Conservation (phyloP, 305 asterid genomes). For the Plantago coronopus region DNA sequence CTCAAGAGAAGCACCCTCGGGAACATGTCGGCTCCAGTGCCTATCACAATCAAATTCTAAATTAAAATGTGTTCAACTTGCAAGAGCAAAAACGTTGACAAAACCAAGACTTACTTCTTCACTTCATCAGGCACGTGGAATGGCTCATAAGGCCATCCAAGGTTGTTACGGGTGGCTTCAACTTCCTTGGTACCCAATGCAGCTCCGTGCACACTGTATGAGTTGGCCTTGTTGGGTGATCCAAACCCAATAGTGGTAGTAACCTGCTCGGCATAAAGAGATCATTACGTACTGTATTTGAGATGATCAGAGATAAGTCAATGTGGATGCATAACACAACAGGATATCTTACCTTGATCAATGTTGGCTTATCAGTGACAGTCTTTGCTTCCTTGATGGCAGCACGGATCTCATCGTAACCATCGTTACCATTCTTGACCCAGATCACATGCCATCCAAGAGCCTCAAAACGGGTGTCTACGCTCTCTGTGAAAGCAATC, state of each 20-base stretch:
- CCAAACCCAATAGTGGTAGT: conserved; percentile 46
- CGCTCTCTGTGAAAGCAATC: conserved; percentile 91
- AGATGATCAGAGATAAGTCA: background rate
- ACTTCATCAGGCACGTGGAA: conserved; percentile 99
- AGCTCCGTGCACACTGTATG: conserved; percentile 91
- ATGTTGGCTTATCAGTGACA: conserved; percentile 91
- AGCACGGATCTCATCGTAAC: conserved; percentile 96
- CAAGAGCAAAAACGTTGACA: background rate
- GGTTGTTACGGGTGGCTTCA: conserved; percentile 88
- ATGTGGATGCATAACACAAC: background rate
- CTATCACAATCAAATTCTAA: conserved; percentile 29
- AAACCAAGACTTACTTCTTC: conserved; percentile 48
- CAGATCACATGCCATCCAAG: conserved; percentile 86
- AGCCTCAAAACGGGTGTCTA: conserved; percentile 78
- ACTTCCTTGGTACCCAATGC: conserved; percentile 97
- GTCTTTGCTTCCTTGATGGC: conserved; percentile 97
- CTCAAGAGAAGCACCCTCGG: conserved; percentile 68
- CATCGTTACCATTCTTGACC: conserved; percentile 92
- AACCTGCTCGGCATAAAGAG: conserved; percentile 22
- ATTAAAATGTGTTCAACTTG: conserved; percentile 5
- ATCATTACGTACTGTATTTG: background rate
- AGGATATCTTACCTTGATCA: conserved; percentile 55
- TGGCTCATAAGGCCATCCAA: conserved; percentile 94
- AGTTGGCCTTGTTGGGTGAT: conserved; percentile 54
- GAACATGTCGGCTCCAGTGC: conserved; percentile 69